Evolutionary conservation across 1,284 basidiomycete species (phyloP).

Genomic region (Phellopilus nigrolimitatus): DNA sequence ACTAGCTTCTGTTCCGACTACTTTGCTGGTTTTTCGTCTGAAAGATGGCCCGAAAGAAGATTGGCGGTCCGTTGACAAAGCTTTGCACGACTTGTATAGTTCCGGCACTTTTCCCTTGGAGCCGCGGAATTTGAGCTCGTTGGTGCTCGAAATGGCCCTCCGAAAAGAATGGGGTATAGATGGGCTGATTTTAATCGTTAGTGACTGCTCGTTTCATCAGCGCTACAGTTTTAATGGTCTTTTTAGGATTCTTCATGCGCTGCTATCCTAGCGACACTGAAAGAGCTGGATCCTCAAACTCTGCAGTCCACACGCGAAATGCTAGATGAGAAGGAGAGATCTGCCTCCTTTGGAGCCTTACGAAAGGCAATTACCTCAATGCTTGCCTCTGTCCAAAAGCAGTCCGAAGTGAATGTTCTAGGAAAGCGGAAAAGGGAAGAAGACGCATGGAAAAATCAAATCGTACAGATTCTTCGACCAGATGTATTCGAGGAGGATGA

Average conservation of each 20-base stretch:
- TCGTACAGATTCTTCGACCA: slow-evolving; percentile 6
- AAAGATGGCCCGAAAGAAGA: slow-evolving; percentile 11
- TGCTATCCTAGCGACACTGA: slow-evolving; percentile 10
- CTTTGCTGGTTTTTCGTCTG: slow-evolving; percentile 12
- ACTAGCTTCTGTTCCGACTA: slow-evolving; percentile 8
- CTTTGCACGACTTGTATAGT: slow-evolving; percentile 4
- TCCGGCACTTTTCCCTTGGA: neutral
- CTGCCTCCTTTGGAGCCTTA: neutral
- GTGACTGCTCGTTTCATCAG: too few species aligned
- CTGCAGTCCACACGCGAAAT: neutral
- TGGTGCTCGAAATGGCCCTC: slow-evolving; percentile 9
- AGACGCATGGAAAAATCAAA: slow-evolving; percentile 1
- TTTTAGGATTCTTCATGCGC: slow-evolving; percentile 5
- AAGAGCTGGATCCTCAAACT: slow-evolving; percentile 4
- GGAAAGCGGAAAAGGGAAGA: slow-evolving; percentile 21
- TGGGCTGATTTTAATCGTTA: slow-evolving; percentile 10
- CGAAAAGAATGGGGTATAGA: neutral
- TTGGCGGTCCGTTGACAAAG: slow-evolving; percentile 10
- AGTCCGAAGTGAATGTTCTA: neutral
- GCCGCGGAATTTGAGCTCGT: slow-evolving; percentile 1
- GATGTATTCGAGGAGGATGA: neutral
- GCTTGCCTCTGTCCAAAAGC: neutral
- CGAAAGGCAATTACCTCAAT: neutral
- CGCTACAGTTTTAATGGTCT: neutral
- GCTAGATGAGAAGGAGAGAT: slow-evolving; percentile 1